Conservation (phyloP, 108 stramenopile species). For the Phaeodactylum tricornutum region DNA sequence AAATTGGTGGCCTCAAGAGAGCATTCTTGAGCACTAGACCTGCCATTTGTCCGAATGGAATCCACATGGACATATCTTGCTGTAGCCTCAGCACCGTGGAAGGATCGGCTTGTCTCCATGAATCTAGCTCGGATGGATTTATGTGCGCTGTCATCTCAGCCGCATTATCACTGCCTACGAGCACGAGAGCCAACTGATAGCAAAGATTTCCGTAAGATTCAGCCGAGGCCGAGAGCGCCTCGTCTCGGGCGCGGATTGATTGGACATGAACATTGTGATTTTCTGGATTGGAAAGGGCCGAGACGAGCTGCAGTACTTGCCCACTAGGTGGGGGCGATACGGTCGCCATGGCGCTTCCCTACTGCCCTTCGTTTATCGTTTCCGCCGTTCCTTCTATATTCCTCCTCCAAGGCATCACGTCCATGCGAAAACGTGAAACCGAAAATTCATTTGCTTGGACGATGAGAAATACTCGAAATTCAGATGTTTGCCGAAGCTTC, state of each 20-base stretch:
- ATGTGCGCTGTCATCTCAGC: slow-evolving; percentile 16
- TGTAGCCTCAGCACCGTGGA: slow-evolving; percentile 20
- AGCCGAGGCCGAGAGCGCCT: slow-evolving; percentile 41
- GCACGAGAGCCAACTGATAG: slow-evolving; percentile 26
- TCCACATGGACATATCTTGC: slow-evolving; percentile 36
- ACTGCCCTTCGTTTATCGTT: too few species aligned
- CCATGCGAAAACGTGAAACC: too few species aligned
- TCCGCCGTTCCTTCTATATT: too few species aligned
- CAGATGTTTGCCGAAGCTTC: too few species aligned
- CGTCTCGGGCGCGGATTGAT: slow-evolving; percentile 66
- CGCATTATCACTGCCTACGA: slow-evolving; percentile 36
- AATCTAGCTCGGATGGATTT: slow-evolving; percentile 27
- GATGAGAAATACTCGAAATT: too few species aligned
- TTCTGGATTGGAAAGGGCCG: slow-evolving; percentile 58
- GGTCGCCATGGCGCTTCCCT: too few species aligned
- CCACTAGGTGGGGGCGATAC: slow-evolving; percentile 57
- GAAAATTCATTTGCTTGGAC: too few species aligned
- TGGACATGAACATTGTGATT: slow-evolving; percentile 50
- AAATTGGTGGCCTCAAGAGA: slow-evolving; percentile 44
- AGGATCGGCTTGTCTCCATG: slow-evolving; percentile 40
- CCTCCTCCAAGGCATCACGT: too few species aligned
- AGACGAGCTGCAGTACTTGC: slow-evolving; percentile 54
- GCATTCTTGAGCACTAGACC: slow-evolving; percentile 85
- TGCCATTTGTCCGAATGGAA: slow-evolving; percentile 80
- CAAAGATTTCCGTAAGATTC: slow-evolving; percentile 51